Conservation (phyloP, 192 early-diverging fungal genomes). For the Coemansia sp. region DNA sequence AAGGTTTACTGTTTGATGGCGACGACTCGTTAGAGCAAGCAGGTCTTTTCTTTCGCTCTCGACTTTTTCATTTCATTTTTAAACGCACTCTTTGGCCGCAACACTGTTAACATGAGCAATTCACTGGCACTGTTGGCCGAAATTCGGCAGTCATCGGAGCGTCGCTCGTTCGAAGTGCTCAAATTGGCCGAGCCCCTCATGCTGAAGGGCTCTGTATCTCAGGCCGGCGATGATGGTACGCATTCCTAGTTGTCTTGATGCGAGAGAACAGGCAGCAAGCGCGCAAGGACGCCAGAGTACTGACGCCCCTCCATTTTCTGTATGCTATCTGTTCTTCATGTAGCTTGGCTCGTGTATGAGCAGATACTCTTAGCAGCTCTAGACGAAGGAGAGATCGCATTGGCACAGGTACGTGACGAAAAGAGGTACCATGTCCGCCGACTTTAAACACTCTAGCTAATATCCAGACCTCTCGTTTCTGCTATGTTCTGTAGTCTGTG, state of each 20-base stretch:
- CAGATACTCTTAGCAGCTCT: slow-evolving; percentile 81
- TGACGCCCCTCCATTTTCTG: background rate
- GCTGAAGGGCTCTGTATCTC: slow-evolving; percentile 15
- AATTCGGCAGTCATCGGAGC: slow-evolving; percentile 54
- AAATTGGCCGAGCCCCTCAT: slow-evolving; percentile 47
- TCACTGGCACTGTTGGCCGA: slow-evolving; percentile 33
- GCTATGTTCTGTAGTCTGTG: slow-evolving; percentile 36
- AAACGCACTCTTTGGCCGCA: background rate
- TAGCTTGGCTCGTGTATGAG: slow-evolving; percentile 74
- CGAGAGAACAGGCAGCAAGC: too few species aligned
- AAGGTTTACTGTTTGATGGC: too few species aligned
- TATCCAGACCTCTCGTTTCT: background rate
- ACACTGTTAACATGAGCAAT: too few species aligned
- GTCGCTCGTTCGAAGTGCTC: slow-evolving; percentile 44
- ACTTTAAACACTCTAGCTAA: background rate
- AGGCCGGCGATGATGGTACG: slow-evolving; percentile 28
- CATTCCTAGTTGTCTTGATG: background rate
- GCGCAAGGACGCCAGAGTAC: background rate
- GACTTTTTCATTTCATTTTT: background rate
- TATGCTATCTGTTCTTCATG: slow-evolving; percentile 8
- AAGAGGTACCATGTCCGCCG: background rate
- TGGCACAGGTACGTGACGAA: slow-evolving; percentile 59
- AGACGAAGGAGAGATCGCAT: slow-evolving; percentile 70
- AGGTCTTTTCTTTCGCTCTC: background rate
- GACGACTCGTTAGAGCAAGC: too few species aligned